These are phyloP conservation scores for Pseudozyma sp. DNA, from an alignment of 1,284 basidiomycete species.

Conservation along the genomic window DNA sequence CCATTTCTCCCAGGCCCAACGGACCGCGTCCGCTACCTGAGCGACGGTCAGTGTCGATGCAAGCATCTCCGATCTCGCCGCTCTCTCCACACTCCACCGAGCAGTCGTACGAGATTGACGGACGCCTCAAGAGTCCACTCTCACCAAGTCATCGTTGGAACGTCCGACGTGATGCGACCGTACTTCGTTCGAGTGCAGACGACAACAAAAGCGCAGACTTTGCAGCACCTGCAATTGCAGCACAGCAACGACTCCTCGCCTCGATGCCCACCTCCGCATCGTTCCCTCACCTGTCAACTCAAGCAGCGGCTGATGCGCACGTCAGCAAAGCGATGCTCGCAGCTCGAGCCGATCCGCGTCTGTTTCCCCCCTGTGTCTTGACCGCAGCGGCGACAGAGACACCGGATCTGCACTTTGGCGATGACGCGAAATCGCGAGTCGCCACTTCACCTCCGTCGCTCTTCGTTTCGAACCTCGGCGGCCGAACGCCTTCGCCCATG, in stretches of 20 bases:
- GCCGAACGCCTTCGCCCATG: slow-evolving; percentile 17
- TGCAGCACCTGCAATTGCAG: neutral
- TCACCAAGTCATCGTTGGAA: neutral
- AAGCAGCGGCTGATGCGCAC: slow-evolving; percentile 1
- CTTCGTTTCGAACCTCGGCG: slow-evolving; percentile 32
- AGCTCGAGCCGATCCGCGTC: slow-evolving; percentile 24
- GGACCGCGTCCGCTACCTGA: slow-evolving; percentile 30
- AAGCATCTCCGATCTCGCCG: slow-evolving; percentile 10
- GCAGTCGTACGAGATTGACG: neutral
- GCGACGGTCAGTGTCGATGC: slow-evolving; percentile 34
- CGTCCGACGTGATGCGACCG: too few relatives aligned
- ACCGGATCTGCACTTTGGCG: neutral
- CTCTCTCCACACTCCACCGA: slow-evolving; percentile 14
- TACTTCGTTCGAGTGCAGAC: neutral
- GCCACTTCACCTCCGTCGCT: slow-evolving; percentile 18
- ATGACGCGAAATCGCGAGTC: neutral
- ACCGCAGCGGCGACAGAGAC: slow-evolving; percentile 1
- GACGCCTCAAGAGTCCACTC: slow-evolving; percentile 7
- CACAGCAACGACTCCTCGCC: neutral
- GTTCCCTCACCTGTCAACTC: slow-evolving; percentile 11
- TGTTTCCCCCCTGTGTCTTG: slow-evolving; percentile 12
- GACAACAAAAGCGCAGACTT: neutral
- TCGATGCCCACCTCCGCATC: slow-evolving; percentile 14
- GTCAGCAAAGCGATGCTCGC: slow-evolving; percentile 35
- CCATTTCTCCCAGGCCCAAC: slow-evolving; percentile 22